phyloP scores from a whole-genome alignment of 2,329 filamentous ascomycete species.

The Aureobasidium namibiae region DNA sequence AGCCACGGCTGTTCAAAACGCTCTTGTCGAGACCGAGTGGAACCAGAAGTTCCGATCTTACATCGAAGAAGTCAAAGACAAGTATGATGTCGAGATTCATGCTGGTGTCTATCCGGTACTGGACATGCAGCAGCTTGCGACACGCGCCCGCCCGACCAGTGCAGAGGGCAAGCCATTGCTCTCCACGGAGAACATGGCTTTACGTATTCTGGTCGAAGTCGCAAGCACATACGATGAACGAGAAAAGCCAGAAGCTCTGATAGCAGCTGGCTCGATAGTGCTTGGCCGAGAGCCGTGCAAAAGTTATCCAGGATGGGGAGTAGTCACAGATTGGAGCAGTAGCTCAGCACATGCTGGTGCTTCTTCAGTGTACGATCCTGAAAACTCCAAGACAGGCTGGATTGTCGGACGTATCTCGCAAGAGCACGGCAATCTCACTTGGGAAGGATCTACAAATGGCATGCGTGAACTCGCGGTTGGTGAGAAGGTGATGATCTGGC shows the following conservation, averaged over 20 bases:
- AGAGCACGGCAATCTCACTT: slow-evolving; percentile 67
- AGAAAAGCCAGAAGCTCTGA: slow-evolving; percentile 54
- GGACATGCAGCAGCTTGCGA: slow-evolving; percentile 72
- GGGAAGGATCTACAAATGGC: slow-evolving; percentile 40
- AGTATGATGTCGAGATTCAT: slow-evolving; percentile 55
- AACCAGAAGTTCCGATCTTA: slow-evolving; percentile 24
- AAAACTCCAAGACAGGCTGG: slow-evolving; percentile 46
- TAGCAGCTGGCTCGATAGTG: slow-evolving; percentile 61
- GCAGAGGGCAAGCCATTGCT: slow-evolving; percentile 23
- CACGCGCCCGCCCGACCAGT: slow-evolving; percentile 48
- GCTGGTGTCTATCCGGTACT: slow-evolving; percentile 69
- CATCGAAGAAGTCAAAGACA: slow-evolving; percentile 29
- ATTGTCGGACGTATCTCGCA: slow-evolving; percentile 65
- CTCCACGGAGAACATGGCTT: slow-evolving; percentile 51
- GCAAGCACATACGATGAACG: slow-evolving; percentile 58
- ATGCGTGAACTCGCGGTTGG: slow-evolving; percentile 49
- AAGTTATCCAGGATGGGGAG: slow-evolving; percentile 63
- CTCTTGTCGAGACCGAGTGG: slow-evolving; percentile 36
- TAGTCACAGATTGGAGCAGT: slow-evolving; percentile 52
- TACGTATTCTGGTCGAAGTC: slow-evolving; percentile 65
- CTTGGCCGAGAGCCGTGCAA: slow-evolving; percentile 66
- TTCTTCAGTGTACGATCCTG: slow-evolving; percentile 26
- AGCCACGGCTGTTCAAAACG: slow-evolving; percentile 56
- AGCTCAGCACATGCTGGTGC: slow-evolving; percentile 18
- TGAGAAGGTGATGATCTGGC: slow-evolving; percentile 63